Evolutionary conservation across 306 rosid species (phyloP), one percentile per base, ranked within the genome.

Genomic region (Echinosophora koreensis): DNA sequence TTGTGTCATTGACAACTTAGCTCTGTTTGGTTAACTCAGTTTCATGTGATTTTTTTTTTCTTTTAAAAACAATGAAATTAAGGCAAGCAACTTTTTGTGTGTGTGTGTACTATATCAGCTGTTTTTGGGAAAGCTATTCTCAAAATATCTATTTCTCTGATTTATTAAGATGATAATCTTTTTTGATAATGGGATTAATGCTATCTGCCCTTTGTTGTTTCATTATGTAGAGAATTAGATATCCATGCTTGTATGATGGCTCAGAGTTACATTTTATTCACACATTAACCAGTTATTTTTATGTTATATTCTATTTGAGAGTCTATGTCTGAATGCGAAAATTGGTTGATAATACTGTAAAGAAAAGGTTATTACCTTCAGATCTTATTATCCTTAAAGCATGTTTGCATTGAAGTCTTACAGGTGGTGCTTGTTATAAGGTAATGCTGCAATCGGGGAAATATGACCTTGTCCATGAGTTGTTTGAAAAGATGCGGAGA

Each of bases 381-480:
- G 62, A 75, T 75, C 30, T 80, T 83, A 57, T 79, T 73, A 34
- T 79, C 82, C 83, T 77, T 69, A 61, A 78, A 73, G 79, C 73
- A 77, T 73, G 63, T 49, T 50, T 74, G 16, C 22, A 74, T 84
- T 81, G 58, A 64, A 88, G 85, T 79, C 93, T 90, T 68, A 88
- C 79, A 58, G 71, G 81, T 71, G 80, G 52, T 90, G 81, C 82
- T 88, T 90, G 59, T 89, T 87, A 71, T 79, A 81, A 94, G 98
- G 97, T 92, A 56, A 94, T 92, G 97, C 84, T 92, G 86, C 77
- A 89, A 77, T 88, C 95, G 5, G 90, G 95, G 73, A 94, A 94
- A 81, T 94, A 82, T 71, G 92, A 90, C 73, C 89, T 88, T 57
- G 92, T 94, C 83, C 90, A 83, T 74, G 94, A 88, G 73, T 84